These are phyloP conservation scores for Galeopsis tetrahit DNA, from an alignment of 257 asterid genomes.

Conservation along the genomic window DNA sequence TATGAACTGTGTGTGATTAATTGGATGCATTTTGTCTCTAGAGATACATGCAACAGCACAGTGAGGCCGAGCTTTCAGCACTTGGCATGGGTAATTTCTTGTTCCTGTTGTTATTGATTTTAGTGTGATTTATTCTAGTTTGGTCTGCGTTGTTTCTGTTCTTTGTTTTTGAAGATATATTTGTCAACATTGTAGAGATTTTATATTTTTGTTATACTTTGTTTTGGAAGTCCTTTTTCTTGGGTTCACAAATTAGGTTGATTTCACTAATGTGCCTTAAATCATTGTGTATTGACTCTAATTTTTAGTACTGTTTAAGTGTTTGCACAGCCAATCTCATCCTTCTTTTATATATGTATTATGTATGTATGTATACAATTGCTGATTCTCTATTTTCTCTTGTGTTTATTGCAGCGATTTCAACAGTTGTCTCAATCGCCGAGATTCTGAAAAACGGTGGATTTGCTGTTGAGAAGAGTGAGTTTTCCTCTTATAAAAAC, in stretches of 20 bases:
- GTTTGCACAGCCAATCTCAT: not conserved
- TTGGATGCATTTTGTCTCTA: slow-evolving; percentile 33
- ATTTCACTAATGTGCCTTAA: not conserved
- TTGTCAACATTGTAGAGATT: slow-evolving; percentile 8
- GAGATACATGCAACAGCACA: slow-evolving; percentile 83
- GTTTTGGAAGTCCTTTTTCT: not conserved
- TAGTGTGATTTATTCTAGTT: not conserved
- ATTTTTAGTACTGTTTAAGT: not conserved
- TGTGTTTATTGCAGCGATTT: slow-evolving; percentile 63
- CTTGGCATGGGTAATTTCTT: slow-evolving; percentile 81
- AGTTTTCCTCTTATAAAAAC: slow-evolving; percentile 57
- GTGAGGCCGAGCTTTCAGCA: slow-evolving; percentile 89
- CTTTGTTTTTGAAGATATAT: not conserved
- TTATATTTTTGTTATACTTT: not conserved
- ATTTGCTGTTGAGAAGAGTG: slow-evolving; percentile 89
- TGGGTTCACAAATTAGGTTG: not conserved
- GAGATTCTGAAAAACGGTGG: slow-evolving; percentile 91
- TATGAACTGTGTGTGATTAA: slow-evolving; percentile 10
- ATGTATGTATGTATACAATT: not conserved
- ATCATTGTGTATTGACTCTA: not conserved
- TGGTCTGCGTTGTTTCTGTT: not conserved
- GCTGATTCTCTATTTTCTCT: slow-evolving; percentile 22
- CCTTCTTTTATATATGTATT: not conserved
- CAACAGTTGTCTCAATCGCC: slow-evolving; percentile 82
- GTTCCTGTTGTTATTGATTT: not conserved